phyloP scores from a whole-genome alignment of 139 green algal species.

The Zygnema cylindricum region DNA sequence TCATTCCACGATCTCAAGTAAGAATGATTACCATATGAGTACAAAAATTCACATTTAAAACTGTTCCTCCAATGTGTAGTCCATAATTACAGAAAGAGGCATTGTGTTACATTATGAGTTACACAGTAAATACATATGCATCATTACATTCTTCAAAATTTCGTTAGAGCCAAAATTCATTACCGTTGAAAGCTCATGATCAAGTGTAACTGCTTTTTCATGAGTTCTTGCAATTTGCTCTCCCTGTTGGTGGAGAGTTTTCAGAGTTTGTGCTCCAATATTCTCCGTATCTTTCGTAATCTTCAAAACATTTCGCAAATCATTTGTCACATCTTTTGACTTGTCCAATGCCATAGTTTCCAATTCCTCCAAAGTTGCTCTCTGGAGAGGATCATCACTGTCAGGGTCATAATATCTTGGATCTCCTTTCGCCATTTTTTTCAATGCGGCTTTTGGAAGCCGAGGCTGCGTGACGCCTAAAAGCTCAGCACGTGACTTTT shows the following conservation, averaged over 20 bases:
- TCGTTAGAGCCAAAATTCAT: neutral
- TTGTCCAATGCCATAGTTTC: conserved; percentile 25
- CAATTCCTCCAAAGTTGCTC: conserved; percentile 26
- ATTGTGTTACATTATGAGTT: no score
- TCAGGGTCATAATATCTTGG: conserved; percentile 13
- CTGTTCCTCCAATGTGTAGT: no score
- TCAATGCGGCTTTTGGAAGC: neutral
- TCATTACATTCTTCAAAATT: neutral
- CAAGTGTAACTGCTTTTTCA: conserved; percentile 40
- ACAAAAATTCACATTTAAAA: no score
- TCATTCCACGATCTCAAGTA: no score
- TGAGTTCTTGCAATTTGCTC: conserved; percentile 52
- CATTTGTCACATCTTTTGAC: conserved; percentile 20
- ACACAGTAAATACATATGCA: neutral
- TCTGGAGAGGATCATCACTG: conserved; percentile 14
- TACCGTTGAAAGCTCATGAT: conserved; percentile 45
- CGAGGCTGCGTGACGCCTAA: neutral
- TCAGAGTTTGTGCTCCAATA: conserved; percentile 38
- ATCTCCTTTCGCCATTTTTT: neutral
- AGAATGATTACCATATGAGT: no score
- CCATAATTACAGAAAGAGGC: no score
- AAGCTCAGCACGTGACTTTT: neutral
- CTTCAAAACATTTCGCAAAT: neutral
- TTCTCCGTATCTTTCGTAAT: conserved; percentile 46
- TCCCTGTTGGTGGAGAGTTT: conserved; percentile 49